Conservation (phyloP, 352 stramenopile species). For the Pythium utonaiense region DNA sequence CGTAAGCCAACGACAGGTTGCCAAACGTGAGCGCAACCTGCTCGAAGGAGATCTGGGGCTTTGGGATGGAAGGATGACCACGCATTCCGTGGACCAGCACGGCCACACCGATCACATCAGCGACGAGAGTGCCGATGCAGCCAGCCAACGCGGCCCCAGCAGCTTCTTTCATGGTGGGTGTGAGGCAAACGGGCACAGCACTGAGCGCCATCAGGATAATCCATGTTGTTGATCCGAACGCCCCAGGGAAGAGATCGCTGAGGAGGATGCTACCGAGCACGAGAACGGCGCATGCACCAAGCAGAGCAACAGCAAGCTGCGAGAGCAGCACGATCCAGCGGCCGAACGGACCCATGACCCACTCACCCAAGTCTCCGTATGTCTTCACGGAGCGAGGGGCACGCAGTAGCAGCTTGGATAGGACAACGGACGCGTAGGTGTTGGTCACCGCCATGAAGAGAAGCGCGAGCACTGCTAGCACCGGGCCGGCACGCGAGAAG, state of each 20-base stretch:
- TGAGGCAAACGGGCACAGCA: conserved; percentile 23
- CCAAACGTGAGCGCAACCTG: conserved; percentile 25
- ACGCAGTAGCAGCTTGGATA: conserved; percentile 33
- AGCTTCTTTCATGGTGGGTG: conserved; percentile 27
- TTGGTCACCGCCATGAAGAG: conserved; percentile 29
- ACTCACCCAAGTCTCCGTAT: conserved; percentile 29
- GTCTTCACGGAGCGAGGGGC: conserved; percentile 23
- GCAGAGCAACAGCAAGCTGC: conserved; percentile 19
- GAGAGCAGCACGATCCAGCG: conserved; percentile 25
- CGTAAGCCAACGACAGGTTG: conserved; percentile 31
- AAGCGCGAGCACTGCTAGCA: conserved; percentile 11
- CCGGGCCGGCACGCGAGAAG: conserved; percentile 53
- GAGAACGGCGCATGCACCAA: conserved; percentile 21
- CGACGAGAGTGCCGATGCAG: conserved; percentile 26
- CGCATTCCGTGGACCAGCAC: conserved; percentile 26
- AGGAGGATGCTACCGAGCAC: conserved; percentile 24
- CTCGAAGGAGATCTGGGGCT: conserved; percentile 20
- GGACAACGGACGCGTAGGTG: conserved; percentile 18
- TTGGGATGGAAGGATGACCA: conserved; percentile 13
- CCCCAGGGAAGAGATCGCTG: conserved; percentile 22
- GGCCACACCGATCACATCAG: conserved; percentile 22
- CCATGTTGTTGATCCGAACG: conserved; percentile 20
- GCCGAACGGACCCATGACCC: conserved; percentile 20
- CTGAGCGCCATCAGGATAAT: conserved; percentile 28
- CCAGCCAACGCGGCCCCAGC: conserved; percentile 25